Conservation (phyloP, 2,329 filamentous ascomycete species). For the Nemania bipapillata region DNA sequence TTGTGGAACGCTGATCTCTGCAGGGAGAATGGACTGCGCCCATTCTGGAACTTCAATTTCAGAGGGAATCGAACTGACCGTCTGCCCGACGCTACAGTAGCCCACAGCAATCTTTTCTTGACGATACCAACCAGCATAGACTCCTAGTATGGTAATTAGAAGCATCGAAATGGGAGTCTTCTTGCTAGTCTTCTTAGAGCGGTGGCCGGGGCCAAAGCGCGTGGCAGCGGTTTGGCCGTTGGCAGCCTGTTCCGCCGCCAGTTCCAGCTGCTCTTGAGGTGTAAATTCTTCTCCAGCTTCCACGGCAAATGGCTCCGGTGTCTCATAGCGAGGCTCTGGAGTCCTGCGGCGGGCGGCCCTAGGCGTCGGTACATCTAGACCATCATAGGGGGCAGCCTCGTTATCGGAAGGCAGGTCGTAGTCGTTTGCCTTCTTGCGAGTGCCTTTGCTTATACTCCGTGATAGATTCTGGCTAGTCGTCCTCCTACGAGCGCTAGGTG, state of each 20-base stretch:
- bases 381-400: constrained; percentile 65
- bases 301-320: constrained; percentile 55
- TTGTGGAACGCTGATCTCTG: constrained; percentile 75
- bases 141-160: constrained; percentile 73
- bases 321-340: constrained; percentile 50
- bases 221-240: constrained; percentile 61
- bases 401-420: constrained; percentile 63
- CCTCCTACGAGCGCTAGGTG: constrained; percentile 62
- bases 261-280: constrained; percentile 84
- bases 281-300: constrained; percentile 92
- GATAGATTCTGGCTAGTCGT: constrained; percentile 57
- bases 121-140: constrained; percentile 84
- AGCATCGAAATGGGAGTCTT: constrained; percentile 77
- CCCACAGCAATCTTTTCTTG: constrained; percentile 97
- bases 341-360: constrained; percentile 52
- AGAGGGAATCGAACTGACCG: constrained; percentile 64
- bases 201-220: constrained; percentile 53
- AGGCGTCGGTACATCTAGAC: constrained; percentile 67
- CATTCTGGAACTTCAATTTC: constrained; percentile 57
- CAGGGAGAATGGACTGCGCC: constrained; percentile 54
- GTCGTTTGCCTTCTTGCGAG: constrained; percentile 59
- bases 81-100: constrained; percentile 86
- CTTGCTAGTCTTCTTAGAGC: constrained; percentile 58
- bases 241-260: constrained; percentile 74
- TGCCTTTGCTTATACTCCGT: constrained; percentile 56